Evolutionary conservation across 1,284 basidiomycete genomes (phyloP), one percentile per base, ranked within the genome.

Genomic region (Cryptococcus neoformans): DNA sequence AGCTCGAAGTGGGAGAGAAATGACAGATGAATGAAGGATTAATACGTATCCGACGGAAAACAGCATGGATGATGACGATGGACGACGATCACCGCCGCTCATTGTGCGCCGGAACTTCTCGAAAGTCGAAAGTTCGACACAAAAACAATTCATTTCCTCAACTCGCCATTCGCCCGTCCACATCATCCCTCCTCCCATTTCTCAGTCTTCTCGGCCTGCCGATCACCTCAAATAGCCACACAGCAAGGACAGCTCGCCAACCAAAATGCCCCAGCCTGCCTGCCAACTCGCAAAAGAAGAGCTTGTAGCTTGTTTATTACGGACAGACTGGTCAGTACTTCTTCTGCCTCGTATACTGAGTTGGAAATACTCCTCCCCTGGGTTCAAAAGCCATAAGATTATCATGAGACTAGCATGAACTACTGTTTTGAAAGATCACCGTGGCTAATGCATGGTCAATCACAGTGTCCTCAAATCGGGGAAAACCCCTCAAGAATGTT

Each of bases 321-420:
- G 70, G 46, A 69, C 75, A 16, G 74, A 78, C 59, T 78, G 76
- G 74, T 75, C 51, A 56, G 73, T 70, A 12, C 37, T 6, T 44
- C 0, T 34, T 37, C n/a, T 44, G 41, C 52, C 10, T 17, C 10
- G 10, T 44, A 17, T 17, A 44, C 10, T 28, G 28, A 28, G 28
- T 28, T 28, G 28, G 28, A 49, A 4, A 12, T 44, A 7, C 38
- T 37, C 6, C 16, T 21, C 3, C 38, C 38, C 1, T 0, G 17
- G 17, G 16, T n/a, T 10, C 36, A 36, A 14, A 14, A 28, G 28
- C 28, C 28, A 28, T 28, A 28, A 28, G 28, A 28, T 28, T 28
- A 28, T 28, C 28, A 28, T 28, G 28, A 28, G 28, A 28, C 4
- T 28, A 28, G 4, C 28, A 28, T 28, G 28, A 28, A 3, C 28